These are phyloP conservation scores for Mycena pura DNA, from an alignment of 768 basidiomycete species.

Conservation along the genomic window DNA sequence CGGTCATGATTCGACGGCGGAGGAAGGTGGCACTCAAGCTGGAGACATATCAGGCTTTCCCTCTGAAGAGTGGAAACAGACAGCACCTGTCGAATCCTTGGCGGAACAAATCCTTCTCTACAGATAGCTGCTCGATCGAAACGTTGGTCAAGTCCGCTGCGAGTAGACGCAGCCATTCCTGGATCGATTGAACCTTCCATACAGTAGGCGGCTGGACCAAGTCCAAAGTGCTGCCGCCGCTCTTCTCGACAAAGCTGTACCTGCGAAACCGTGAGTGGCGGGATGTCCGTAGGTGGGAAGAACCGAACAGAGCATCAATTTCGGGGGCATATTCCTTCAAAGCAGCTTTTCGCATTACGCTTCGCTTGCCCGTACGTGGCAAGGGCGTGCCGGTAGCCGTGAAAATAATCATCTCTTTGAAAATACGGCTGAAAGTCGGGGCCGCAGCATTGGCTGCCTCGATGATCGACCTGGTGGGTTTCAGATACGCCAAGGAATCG, in stretches of 20 bases:
- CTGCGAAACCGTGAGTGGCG: no score
- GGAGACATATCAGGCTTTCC: neutral
- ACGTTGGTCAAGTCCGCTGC: constrained; percentile 24
- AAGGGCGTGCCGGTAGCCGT: constrained; percentile 45
- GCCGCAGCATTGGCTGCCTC: constrained; percentile 49
- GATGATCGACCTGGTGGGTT: constrained; percentile 38
- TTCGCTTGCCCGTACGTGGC: constrained; percentile 46
- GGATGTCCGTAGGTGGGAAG: no score
- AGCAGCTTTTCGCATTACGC: constrained; percentile 41
- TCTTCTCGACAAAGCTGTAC: no score
- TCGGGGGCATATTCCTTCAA: constrained; percentile 44
- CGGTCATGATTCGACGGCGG: constrained; percentile 41
- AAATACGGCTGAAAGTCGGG: constrained; percentile 48
- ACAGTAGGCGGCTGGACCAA: no score
- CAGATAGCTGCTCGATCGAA: constrained; percentile 1
- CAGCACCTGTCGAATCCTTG: constrained; percentile 37
- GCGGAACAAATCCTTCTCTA: constrained; percentile 34
- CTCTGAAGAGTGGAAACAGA: neutral
- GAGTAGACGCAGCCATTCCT: constrained; percentile 26
- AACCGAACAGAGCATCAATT: constrained; percentile 43
- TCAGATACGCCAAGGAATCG: neutral
- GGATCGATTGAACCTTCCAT: no score
- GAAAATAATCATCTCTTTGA: constrained; percentile 59
- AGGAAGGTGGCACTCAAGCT: constrained; percentile 46
- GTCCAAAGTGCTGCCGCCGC: no score